These are phyloP conservation scores for Recurvomyces mirabilis DNA, from an alignment of 495 filamentous ascomycete genomes.

Conservation along the genomic window DNA sequence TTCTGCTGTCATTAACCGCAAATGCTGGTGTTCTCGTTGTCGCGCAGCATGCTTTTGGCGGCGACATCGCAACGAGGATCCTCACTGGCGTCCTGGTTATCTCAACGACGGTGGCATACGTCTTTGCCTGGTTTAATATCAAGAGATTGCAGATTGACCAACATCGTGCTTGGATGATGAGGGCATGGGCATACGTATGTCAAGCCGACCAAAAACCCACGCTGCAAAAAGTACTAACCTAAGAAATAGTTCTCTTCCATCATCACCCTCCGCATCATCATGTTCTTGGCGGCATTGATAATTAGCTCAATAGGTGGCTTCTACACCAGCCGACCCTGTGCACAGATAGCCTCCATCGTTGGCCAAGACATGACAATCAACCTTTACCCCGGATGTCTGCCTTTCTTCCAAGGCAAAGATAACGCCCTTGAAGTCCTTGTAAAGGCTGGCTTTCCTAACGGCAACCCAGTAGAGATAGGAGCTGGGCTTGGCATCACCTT, in stretches of 20 bases:
- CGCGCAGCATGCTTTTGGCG: conserved; percentile 36
- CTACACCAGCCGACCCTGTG: conserved; percentile 32
- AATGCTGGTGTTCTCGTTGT: conserved; percentile 37
- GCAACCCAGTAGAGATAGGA: conserved; percentile 28
- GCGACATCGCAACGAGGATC: conserved; percentile 32
- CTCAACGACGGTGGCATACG: conserved; percentile 27
- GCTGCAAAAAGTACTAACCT: too few species aligned
- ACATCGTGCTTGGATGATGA: conserved; percentile 47
- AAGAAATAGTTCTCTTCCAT: conserved; percentile 28
- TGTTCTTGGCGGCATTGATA: conserved; percentile 27
- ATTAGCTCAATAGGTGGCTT: conserved; percentile 30
- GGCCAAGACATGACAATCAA: neutral
- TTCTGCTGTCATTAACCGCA: conserved; percentile 31
- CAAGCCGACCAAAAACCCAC: too few species aligned
- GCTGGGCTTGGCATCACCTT: conserved; percentile 32
- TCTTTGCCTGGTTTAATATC: conserved; percentile 40
- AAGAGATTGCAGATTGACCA: conserved; percentile 44
- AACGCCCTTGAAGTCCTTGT: neutral
- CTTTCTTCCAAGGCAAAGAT: neutral
- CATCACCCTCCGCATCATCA: conserved; percentile 38
- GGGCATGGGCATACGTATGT: conserved; percentile 40
- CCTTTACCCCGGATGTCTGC: neutral
- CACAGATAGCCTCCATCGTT: conserved; percentile 32
- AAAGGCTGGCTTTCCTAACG: neutral
- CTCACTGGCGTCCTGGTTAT: conserved; percentile 31